Base-by-base conservation (phyloP, 371 early-diverging fungal genomes). In the Nematocida parisii region DNA sequence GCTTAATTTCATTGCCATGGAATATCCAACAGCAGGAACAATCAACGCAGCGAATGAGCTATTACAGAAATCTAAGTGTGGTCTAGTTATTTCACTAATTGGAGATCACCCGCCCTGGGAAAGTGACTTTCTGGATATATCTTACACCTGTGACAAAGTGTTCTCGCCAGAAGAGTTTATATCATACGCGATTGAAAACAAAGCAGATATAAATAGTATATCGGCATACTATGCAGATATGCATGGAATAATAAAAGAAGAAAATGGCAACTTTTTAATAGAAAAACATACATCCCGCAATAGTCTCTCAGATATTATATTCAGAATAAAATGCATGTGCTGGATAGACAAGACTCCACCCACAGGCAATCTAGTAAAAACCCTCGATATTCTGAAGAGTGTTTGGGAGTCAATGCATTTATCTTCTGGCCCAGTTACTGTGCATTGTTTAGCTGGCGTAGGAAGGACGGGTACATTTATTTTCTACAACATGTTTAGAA, bases 371-470 rank as follows among this genome's bases (percentile, higher is more conserved):
- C 40, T 46, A 6, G 5, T 77, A 18, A 77, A 58, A 54, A 57
- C 54, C 13, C 40, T 77, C 15, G 80, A 77, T 46, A 50, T 62
- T 47, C 47, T 77, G n/a, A 47, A 57, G 33, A 39, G 18, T 9
- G n/a, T 39, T 5, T 61, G 73, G 20, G 6, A 15, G 15, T 50
- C 20, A 1, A 6, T 67, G 68, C n/a, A 45, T 22, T 20, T 24
- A 2, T 11, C 22, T 5, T 9, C 13, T 6, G 22, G 44, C n/a
- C 85, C 89, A 3, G 87, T 90, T 39, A 85, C 94, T 50, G 92
- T 96, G 0, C 97, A 97, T 82, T 96, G 96, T 83, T 90, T 91
- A 33, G 97, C 97, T n/a, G 97, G 97, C 0, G 93, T 94, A 71
- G 97, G 96, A 6, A 89, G 97, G 64, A 93, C 96, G 0, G 97